Evolutionary conservation across 2,329 filamentous ascomycete genomes (phyloP).

Genomic region (Talaromyces sp.): DNA sequence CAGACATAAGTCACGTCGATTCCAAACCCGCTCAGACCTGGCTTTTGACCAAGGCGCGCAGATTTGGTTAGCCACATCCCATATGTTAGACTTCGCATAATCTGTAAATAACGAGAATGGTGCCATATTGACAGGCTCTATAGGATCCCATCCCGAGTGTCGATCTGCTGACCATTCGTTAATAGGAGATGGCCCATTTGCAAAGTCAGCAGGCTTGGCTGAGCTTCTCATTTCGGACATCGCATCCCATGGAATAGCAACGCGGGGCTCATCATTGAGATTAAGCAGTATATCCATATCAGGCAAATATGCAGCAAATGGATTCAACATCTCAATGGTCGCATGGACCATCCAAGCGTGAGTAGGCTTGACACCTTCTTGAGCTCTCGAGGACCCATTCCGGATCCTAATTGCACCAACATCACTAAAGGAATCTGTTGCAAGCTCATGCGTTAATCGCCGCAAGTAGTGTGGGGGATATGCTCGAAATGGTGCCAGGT

Average conservation of each 20-base stretch:
- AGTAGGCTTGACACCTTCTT: slow-evolving; percentile 48
- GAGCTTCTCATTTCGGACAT: slow-evolving; percentile 21
- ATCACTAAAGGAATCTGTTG: slow-evolving; percentile 51
- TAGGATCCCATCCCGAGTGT: slow-evolving; percentile 31
- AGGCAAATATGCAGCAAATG: slow-evolving; percentile 50
- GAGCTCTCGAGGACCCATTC: slow-evolving; percentile 46
- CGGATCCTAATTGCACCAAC: slow-evolving; percentile 53
- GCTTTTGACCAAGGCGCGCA: slow-evolving; percentile 61
- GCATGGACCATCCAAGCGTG: slow-evolving; percentile 57
- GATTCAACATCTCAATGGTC: slow-evolving; percentile 48
- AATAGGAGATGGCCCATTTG: slow-evolving; percentile 3
- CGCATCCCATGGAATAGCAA: slow-evolving; percentile 48
- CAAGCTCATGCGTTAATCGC: slow-evolving; percentile 47
- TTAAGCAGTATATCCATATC: slow-evolving; percentile 62
- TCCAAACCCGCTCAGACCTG: slow-evolving; percentile 56
- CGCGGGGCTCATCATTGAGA: slow-evolving; percentile 55
- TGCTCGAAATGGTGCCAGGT: slow-evolving; percentile 52
- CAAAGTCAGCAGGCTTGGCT: not conserved
- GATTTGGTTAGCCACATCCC: slow-evolving; percentile 42
- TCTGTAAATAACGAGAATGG: slow-evolving; percentile 35
- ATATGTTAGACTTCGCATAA: slow-evolving; percentile 35
- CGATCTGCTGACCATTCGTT: slow-evolving; percentile 34
- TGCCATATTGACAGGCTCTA: slow-evolving; percentile 28
- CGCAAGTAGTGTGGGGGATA: slow-evolving; percentile 48
- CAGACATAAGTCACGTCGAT: slow-evolving; percentile 59